These are phyloP conservation scores for Fraxinus velutina DNA, from an alignment of 305 asterid genomes.

Conservation along the genomic window DNA sequence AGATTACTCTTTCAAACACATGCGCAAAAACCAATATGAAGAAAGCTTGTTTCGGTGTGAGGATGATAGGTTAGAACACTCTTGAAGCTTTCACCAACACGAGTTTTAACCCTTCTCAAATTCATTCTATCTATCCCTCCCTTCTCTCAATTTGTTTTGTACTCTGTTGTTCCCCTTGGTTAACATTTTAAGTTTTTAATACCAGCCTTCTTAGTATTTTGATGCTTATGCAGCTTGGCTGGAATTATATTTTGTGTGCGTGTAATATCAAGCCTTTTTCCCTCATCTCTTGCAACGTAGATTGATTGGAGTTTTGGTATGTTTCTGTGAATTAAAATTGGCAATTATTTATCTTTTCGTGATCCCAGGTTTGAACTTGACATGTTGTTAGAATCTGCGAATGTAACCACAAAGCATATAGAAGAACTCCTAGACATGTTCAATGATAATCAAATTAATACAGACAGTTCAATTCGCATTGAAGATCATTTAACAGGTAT, in stretches of 20 bases:
- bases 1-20: slow-evolving; percentile 97
- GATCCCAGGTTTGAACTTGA: slow-evolving; percentile 93
- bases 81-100: slow-evolving; percentile 22
- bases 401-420: slow-evolving; percentile 65
- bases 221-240: slow-evolving; percentile 14
- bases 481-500: slow-evolving; percentile 88
- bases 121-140: slow-evolving; percentile 2
- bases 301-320: slow-evolving; percentile 19
- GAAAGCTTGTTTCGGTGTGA: slow-evolving; percentile 97
- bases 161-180: slow-evolving; percentile 20
- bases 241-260: background rate
- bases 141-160: slow-evolving; percentile 6
- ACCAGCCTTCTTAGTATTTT: background rate
- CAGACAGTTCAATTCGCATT: slow-evolving; percentile 52
- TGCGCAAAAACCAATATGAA: slow-evolving; percentile 98
- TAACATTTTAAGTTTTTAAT: slow-evolving; percentile 18
- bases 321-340: slow-evolving; percentile 13
- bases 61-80: slow-evolving; percentile 81
- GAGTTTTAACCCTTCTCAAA: slow-evolving; percentile 21
- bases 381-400: slow-evolving; percentile 92
- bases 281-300: slow-evolving; percentile 19
- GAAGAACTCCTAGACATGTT: slow-evolving; percentile 76
- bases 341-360: slow-evolving; percentile 32
- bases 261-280: slow-evolving; percentile 1
- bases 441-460: slow-evolving; percentile 45